Evolutionary conservation across 179 eudicot genomes (phyloP).

Genomic region (Silene coronaria): DNA sequence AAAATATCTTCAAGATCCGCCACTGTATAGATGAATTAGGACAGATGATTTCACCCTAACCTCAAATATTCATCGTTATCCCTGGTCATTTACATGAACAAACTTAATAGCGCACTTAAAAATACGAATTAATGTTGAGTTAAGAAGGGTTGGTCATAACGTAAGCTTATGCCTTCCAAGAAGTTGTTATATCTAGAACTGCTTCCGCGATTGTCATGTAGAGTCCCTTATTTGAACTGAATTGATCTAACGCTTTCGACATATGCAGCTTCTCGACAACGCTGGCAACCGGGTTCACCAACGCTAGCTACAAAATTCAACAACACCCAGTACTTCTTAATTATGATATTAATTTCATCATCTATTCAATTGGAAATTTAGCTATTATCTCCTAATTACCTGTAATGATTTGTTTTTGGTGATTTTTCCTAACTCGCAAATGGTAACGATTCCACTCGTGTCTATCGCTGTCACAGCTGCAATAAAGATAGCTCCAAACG

Average conservation of each 20-base stretch:
- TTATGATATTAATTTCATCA: no score
- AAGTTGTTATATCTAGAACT: slow-evolving; percentile 31
- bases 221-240: slow-evolving; percentile 37
- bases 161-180: slow-evolving; percentile 26
- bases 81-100: no score
- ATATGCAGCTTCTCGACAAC: slow-evolving; percentile 67
- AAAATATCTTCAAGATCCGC: no score
- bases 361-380: no score
- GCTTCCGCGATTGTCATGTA: slow-evolving; percentile 79
- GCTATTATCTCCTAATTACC: slow-evolving; percentile 32
- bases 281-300: slow-evolving; percentile 72
- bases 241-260: slow-evolving; percentile 39
- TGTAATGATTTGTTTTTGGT: slow-evolving; percentile 48
- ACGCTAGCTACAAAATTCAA: slow-evolving; percentile 40
- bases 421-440: slow-evolving; percentile 49
- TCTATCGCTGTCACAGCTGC: slow-evolving; percentile 85
- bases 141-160: background rate
- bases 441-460: slow-evolving; percentile 64
- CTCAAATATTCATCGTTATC: no score
- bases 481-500: slow-evolving; percentile 2
- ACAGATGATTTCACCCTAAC: no score
- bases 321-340: no score
- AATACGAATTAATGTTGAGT: no score
- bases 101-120: no score
- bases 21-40: no score